Evolutionary conservation across 148 eudicot genomes (phyloP).

Genomic region (Drosera capensis): DNA sequence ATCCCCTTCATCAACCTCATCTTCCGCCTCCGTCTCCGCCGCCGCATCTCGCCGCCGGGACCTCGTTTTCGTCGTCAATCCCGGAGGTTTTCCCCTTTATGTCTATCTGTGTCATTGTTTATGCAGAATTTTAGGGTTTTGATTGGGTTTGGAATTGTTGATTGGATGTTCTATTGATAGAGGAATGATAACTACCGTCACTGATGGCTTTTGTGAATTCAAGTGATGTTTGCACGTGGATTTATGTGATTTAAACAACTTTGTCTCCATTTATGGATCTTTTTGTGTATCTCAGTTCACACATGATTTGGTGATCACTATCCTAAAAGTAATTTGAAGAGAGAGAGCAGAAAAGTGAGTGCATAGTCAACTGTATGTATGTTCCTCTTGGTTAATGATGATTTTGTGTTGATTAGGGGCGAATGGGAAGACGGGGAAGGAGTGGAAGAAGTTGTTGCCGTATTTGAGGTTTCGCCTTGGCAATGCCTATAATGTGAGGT

Average conservation of each 20-base stretch:
- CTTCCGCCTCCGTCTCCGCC: slow-evolving; percentile 15
- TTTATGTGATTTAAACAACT: too few relatives aligned
- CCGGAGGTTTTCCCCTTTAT: slow-evolving; percentile 29
- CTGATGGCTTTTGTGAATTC: too few relatives aligned
- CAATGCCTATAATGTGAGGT: slow-evolving; percentile 67
- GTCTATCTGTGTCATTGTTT: too few relatives aligned
- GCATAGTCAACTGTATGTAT: neutral
- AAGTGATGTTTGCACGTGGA: too few relatives aligned
- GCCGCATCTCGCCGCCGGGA: slow-evolving; percentile 41
- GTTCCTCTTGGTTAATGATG: neutral
- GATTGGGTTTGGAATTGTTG: too few relatives aligned
- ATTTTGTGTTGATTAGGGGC: slow-evolving; percentile 36
- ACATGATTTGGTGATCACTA: too few relatives aligned
- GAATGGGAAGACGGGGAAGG: slow-evolving; percentile 75
- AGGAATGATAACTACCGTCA: too few relatives aligned
- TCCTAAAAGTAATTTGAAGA: too few relatives aligned
- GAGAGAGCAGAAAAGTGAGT: too few relatives aligned
- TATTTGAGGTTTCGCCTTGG: slow-evolving; percentile 76
- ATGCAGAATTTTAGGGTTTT: too few relatives aligned
- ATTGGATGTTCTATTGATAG: too few relatives aligned
- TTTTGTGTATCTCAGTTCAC: neutral
- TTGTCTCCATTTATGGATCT: neutral
- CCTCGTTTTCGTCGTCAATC: slow-evolving; percentile 82
- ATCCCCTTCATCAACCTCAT: slow-evolving; percentile 32
- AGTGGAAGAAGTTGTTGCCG: slow-evolving; percentile 87